phyloP scores from a whole-genome alignment of 2,329 filamentous ascomycete species.

The Aureobasidium sp. region DNA sequence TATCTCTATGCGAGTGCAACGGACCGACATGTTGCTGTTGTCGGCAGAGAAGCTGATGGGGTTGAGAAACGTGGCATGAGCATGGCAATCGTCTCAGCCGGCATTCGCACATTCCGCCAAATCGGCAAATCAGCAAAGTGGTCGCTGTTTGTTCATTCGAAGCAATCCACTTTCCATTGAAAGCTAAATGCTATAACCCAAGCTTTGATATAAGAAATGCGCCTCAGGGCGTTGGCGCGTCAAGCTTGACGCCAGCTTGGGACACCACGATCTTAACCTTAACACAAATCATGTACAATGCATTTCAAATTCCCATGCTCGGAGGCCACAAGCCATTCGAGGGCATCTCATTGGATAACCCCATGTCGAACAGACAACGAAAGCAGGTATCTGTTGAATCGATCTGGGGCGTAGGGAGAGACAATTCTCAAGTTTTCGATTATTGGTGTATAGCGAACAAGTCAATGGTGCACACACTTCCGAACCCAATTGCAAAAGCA shows the following conservation, averaged over 20 bases:
- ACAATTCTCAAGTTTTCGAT: background rate
- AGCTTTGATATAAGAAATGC: background rate
- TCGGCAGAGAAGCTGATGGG: background rate
- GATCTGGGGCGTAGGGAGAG: background rate
- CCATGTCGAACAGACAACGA: background rate
- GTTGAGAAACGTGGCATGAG: background rate
- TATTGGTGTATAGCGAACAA: background rate
- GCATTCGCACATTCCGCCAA: background rate
- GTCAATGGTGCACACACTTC: background rate
- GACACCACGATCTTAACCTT: conserved; percentile 1
- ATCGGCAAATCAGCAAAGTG: background rate
- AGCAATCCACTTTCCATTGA: background rate
- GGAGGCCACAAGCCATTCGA: background rate
- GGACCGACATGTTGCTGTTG: background rate
- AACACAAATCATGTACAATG: background rate
- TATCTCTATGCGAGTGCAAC: background rate
- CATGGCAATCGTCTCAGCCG: conserved; percentile 2
- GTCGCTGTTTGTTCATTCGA: background rate
- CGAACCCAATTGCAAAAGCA: background rate
- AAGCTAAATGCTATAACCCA: background rate
- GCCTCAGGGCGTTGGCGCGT: background rate
- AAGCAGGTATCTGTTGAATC: background rate
- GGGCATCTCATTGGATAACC: background rate
- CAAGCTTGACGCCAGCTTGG: background rate
- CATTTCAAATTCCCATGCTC: background rate